Evolutionary conservation across 2,329 filamentous ascomycete species (phyloP), one percentile per base, ranked within the genome.

Genomic region (Triangularia setosa): DNA sequence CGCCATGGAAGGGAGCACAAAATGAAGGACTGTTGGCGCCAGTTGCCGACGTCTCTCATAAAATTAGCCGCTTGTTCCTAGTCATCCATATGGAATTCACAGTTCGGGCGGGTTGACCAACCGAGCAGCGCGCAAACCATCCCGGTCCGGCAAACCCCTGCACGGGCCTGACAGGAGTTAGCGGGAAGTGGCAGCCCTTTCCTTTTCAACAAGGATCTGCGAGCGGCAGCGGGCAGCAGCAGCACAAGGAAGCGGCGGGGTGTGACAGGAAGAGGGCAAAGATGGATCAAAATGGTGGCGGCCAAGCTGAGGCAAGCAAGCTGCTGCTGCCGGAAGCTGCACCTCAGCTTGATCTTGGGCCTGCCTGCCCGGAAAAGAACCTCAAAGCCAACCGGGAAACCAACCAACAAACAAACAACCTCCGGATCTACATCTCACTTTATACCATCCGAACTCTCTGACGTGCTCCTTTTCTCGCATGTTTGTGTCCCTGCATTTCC

Each of bases 61-160:
- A 53, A 56, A 60, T 59, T 54, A 64, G 59, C 65, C 65, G 63
- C 55, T 64, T 30, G 25, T 25, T 63, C 63, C 44, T 60, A 60
- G 66, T 18, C 14, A n/a, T 21, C 52, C 27, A 30, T 8, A 6
- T 30, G n/a, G 55, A 4, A 28, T 35, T 35, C 12, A 62, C 53
- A 54, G n/a, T 56, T 53, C 35, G 33, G 33, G 33, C 33, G 33
- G 33, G 11, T 40, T n/a, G 33, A 40, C 33, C 33, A 40, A 40
- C 33, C 33, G 18, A 48, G 21, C 40, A 21, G 12, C 40, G 7
- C 40, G n/a, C n/a, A 48, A 21, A 48, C 4, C n/a, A 21, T 3
- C 40, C 40, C 40, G 40, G 40, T 48, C 40, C 18, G 40, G 40
- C 40, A 48, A n/a, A 6, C n/a, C 40, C 18, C 4, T 48, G 40